Conservation (phyloP, 2,329 filamentous ascomycete species). For the Fusarium phyllophilum region DNA sequence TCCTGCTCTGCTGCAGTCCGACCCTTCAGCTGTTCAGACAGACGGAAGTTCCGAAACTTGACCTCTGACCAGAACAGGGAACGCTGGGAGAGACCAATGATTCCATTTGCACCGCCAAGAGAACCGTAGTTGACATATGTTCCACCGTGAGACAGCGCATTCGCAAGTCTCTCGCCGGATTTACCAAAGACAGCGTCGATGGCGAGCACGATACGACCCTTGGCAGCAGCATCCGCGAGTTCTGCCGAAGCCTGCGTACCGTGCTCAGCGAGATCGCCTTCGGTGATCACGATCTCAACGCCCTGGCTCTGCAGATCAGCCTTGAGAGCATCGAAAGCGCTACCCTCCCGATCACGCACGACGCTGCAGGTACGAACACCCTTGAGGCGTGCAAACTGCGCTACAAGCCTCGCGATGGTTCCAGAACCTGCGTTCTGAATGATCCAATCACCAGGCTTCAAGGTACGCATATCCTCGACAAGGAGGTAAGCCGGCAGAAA, state of each 20-base stretch:
- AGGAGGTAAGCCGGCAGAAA: conserved; percentile 25
- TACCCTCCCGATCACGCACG: conserved; percentile 7
- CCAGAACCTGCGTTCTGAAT: conserved; percentile 19
- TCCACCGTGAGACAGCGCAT: not conserved
- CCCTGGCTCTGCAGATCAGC: not conserved
- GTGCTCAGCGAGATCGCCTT: not conserved
- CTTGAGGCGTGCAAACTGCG: conserved; percentile 19
- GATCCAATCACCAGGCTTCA: conserved; percentile 27
- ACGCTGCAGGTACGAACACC: conserved; percentile 17
- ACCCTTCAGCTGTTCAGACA: conserved; percentile 5
- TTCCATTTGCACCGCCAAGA: not conserved
- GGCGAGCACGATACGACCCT: not conserved
- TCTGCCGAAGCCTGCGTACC: not conserved
- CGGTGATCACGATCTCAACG: not conserved
- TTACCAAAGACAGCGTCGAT: conserved; percentile 14
- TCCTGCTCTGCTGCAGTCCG: conserved; percentile 1
- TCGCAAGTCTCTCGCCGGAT: conserved; percentile 1
- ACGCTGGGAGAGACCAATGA: not conserved
- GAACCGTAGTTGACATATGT: conserved; percentile 12
- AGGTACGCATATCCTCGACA: conserved; percentile 2
- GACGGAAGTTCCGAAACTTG: conserved; percentile 7
- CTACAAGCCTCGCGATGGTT: conserved; percentile 11
- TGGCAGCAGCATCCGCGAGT: conserved; percentile 1
- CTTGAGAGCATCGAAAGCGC: not conserved
- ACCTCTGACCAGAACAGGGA: conserved; percentile 17